Evolutionary conservation across 805 yeast genomes (phyloP).

Genomic region (Candida khao-thaluensis): DNA sequence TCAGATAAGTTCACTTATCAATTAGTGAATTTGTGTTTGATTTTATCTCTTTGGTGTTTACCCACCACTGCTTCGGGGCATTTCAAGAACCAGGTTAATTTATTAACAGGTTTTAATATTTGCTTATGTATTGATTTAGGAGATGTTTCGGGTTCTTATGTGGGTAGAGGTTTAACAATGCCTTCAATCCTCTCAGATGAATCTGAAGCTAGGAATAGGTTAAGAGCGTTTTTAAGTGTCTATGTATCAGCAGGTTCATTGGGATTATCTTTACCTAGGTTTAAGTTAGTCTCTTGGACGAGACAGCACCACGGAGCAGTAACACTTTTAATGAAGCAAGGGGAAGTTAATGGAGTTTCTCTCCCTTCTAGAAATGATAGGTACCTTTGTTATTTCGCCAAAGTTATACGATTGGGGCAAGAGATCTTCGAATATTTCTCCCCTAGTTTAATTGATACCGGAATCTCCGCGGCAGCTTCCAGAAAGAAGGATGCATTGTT

Average conservation of each 20-base stretch:
- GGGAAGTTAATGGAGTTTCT: constrained; percentile 17
- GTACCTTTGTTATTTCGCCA: constrained; percentile 45
- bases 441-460: constrained; percentile 20
- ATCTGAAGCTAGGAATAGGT: constrained; percentile 23
- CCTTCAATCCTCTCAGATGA: constrained; percentile 23
- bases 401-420: constrained; percentile 49
- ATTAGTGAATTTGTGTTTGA: constrained; percentile 43
- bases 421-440: constrained; percentile 44
- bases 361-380: constrained; percentile 33
- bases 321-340: constrained; percentile 14
- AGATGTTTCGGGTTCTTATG: constrained; percentile 22
- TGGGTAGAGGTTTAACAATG: background rate
- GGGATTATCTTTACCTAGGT: constrained; percentile 50
- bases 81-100: constrained; percentile 50
- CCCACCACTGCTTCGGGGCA: constrained; percentile 54
- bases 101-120: constrained; percentile 44
- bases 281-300: constrained; percentile 50
- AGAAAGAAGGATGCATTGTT: constrained; percentile 13
- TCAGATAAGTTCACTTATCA: constrained; percentile 43
- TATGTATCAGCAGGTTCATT: constrained; percentile 52
- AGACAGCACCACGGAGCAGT: constrained; percentile 40
- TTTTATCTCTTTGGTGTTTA: constrained; percentile 51
- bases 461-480: background rate
- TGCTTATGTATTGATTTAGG: constrained; percentile 52
- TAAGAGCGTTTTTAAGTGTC: constrained; percentile 47